Conservation (phyloP, 495 filamentous ascomycete genomes). For the Penicillium lividum region DNA sequence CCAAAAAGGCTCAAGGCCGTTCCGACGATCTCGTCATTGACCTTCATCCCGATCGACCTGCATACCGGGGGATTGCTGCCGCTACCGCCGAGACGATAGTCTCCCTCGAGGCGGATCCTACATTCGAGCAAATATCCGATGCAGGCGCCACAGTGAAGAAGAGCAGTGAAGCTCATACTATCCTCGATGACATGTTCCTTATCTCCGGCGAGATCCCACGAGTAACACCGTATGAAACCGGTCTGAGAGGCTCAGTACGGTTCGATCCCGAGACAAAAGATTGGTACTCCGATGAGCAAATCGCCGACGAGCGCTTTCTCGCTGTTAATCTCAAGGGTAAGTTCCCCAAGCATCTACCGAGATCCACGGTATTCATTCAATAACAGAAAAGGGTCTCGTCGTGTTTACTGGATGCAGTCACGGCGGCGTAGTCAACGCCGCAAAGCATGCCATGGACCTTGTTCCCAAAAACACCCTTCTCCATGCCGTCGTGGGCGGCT, state of each 20-base stretch:
- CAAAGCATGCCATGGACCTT: slow-evolving; percentile 49
- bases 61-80: slow-evolving; percentile 53
- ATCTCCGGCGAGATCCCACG: slow-evolving; percentile 61
- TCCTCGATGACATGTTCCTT: slow-evolving; percentile 57
- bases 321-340: slow-evolving; percentile 59
- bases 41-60: slow-evolving; percentile 57
- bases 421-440: slow-evolving; percentile 59
- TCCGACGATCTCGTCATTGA: slow-evolving; percentile 45
- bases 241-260: slow-evolving; percentile 49
- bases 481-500: slow-evolving; percentile 61
- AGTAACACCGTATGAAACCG: slow-evolving; percentile 54
- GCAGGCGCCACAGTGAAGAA: slow-evolving; percentile 51
- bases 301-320: slow-evolving; percentile 60
- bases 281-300: slow-evolving; percentile 57
- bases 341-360: slow-evolving; percentile 11
- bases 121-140: slow-evolving; percentile 50
- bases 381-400: slow-evolving; percentile 55
- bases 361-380: slow-evolving; percentile 4
- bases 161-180: slow-evolving; percentile 46
- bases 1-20: slow-evolving; percentile 36
- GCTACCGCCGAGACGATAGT: slow-evolving; percentile 44
- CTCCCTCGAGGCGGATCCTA: slow-evolving; percentile 59
- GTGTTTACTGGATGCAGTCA: slow-evolving; percentile 66
- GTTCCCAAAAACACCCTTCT: slow-evolving; percentile 42
- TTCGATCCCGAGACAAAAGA: slow-evolving; percentile 44